phyloP scores from a whole-genome alignment of 805 yeast genomes.

The Wickerhamomyces strasburgensis region DNA sequence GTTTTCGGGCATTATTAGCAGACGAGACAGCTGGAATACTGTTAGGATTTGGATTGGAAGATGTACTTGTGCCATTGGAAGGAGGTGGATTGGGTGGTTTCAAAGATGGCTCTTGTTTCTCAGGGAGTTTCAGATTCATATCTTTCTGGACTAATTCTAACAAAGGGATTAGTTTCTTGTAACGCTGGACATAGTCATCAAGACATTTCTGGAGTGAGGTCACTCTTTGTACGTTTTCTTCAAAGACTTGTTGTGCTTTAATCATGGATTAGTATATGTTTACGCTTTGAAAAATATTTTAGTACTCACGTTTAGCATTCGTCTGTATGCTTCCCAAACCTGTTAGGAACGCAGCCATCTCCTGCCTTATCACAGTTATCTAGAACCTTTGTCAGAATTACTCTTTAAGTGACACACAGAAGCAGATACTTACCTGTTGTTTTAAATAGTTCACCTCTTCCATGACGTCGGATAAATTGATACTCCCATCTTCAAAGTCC shows the following conservation, averaged over 20 bases:
- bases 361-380: slow-evolving; percentile 32
- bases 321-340: slow-evolving; percentile 38
- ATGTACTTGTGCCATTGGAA: slow-evolving; percentile 1
- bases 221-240: slow-evolving; percentile 31
- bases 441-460: slow-evolving; percentile 33
- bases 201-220: slow-evolving; percentile 33
- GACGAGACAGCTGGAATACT: slow-evolving; percentile 1
- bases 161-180: slow-evolving; percentile 41
- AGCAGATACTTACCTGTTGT: slow-evolving; percentile 20
- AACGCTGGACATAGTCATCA: slow-evolving; percentile 41
- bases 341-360: slow-evolving; percentile 33
- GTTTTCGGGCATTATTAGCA: slow-evolving; percentile 11
- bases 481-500: slow-evolving; percentile 38
- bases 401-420: neutral
- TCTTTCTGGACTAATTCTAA: slow-evolving; percentile 42
- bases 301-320: slow-evolving; percentile 19
- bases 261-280: slow-evolving; percentile 2
- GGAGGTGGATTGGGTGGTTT: slow-evolving; percentile 31
- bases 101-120: slow-evolving; percentile 69
- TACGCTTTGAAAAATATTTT: neutral
- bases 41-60: too few species aligned
- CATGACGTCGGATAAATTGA: slow-evolving; percentile 30
- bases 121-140: slow-evolving; percentile 49
- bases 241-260: slow-evolving; percentile 24
- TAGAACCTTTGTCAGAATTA: too few species aligned